Percentiles rank a stretch among this genome's conserved stretches.
Evolutionary conservation across 257 asterid species (phyloP).

Genomic region (Lycium ferocissimum): DNA sequence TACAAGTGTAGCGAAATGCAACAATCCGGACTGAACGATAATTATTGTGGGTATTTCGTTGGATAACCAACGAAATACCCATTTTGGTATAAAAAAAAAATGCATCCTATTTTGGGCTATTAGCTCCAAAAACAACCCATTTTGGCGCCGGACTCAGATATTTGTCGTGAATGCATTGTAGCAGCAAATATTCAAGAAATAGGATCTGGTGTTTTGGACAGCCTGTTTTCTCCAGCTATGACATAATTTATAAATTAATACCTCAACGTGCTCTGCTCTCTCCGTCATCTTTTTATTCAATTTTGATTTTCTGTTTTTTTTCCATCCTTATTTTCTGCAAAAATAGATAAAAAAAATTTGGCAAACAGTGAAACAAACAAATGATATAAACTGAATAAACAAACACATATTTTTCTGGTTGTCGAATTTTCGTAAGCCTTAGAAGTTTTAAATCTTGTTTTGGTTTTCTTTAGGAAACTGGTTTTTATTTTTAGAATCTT

Average conservation of each 20-base stretch:
- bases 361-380: neutral
- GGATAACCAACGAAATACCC: no score
- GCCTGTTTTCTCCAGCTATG: neutral
- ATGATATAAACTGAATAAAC: neutral
- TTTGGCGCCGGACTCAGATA: no score
- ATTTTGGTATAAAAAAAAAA: no score
- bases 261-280: neutral
- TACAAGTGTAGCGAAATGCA: no score
- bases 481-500: no score
- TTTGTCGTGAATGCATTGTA: neutral
- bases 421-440: neutral
- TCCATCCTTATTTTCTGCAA: neutral
- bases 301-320: neutral
- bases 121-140: no score
- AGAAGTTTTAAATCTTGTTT: neutral
- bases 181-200: neutral
- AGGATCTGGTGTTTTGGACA: neutral
- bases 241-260: neutral
- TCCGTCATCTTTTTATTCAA: neutral
- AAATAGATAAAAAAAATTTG: neutral
- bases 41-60: no score
- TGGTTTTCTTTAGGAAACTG: neutral
- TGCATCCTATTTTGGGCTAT: no score
- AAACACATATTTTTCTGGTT: neutral
- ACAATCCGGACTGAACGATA: no score